Evolutionary conservation across 305 asterid genomes (phyloP), one percentile per base, ranked within the genome.

Genomic region (Rubia peregrina): DNA sequence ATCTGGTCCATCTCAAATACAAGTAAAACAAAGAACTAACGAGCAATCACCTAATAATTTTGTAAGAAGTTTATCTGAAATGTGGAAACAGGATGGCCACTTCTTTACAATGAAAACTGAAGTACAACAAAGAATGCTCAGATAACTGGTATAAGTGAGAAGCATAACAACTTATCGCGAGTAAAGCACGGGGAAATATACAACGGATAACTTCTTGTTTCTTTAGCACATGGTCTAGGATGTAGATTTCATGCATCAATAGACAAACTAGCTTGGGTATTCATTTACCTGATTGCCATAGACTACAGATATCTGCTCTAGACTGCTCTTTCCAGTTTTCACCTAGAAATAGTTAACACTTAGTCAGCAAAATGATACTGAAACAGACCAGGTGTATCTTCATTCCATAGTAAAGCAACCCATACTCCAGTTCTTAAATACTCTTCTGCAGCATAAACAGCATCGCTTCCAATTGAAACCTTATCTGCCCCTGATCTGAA

Each of bases 401-500:
- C 9, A 24, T 63, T 53, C 26, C 33, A 63, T 41, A 51, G 33
- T 22, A 33, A 30, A 3, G 75, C 64, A 62, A 68, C 71, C 48
- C 85, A 51, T 86, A 90, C 98, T 74, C 91, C 85, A 24, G 91
- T 86, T 80, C 81, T 89, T 49, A 90, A 72, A 80, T 83, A 88
- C 80, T 93, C 96, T 77, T 93, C 98, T 46, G 98, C 95, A 65
- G 98, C 96, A 81, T 89, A 90, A 69, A 93, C 98, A 64, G 98
- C 98, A 83, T 93, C 97, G 78, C 97, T 90, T 78, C 98, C 98
- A 72, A 93, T 90, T 42, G 98, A 93, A 68, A 93, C 70, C 83
- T 93, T 93, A 81, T 93, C 98, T 61, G 98, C 98, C 49, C 98
- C 98, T 69, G 98, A 93, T 61, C 98, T 88, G 72, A 93, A 93